Conservation (phyloP, 2,329 filamentous ascomycete genomes). For the Sclerotinia spermophila region DNA sequence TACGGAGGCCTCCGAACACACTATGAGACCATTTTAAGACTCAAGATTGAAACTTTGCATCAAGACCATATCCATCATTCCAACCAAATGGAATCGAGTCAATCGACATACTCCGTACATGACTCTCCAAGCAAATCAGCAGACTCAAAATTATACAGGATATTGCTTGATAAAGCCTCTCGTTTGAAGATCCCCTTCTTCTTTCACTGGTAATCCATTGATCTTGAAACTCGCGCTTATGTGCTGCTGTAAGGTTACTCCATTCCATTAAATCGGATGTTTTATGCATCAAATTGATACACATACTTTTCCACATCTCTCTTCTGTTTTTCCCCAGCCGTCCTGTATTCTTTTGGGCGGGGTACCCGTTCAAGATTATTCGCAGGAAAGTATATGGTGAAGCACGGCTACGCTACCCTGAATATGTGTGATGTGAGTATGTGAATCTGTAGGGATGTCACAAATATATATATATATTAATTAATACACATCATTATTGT, state of each 20-base stretch:
- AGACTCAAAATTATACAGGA: neutral
- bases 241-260: neutral
- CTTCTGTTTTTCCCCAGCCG: neutral
- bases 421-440: too few relatives aligned
- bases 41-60: neutral
- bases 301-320: neutral
- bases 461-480: too few relatives aligned
- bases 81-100: neutral
- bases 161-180: neutral
- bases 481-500: neutral
- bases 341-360: neutral
- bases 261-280: neutral
- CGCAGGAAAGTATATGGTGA: neutral
- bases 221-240: conserved; percentile 18
- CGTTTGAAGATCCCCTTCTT: neutral
- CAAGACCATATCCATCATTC: neutral
- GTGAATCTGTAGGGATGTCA: neutral
- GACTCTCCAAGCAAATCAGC: conserved; percentile 5
- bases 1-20: neutral
- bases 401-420: conserved; percentile 3
- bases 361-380: neutral
- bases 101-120: too few relatives aligned
- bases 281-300: conserved; percentile 1
- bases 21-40: neutral
- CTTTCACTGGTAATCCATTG: neutral